Conservation (phyloP, 2,329 filamentous ascomycete genomes). For the Diaporthe sp. region DNA sequence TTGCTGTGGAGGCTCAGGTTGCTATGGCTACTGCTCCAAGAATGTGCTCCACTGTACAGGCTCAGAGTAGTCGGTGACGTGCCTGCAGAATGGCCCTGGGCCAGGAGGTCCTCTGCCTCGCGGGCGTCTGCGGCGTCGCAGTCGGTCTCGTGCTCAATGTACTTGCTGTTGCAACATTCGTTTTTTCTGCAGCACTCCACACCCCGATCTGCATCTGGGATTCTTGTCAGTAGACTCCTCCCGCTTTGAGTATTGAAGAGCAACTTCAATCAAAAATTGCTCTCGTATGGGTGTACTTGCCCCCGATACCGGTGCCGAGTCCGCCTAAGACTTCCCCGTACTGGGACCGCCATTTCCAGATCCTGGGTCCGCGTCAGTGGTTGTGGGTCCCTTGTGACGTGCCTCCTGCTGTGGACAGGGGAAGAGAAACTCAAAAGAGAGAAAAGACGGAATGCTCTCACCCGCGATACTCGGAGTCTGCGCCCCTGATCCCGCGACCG, state of each 20-base stretch:
- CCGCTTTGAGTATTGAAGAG: neutral
- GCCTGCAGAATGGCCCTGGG: slow-evolving; percentile 35
- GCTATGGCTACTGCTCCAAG: slow-evolving; percentile 41
- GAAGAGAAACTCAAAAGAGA: neutral
- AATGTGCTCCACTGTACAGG: slow-evolving; percentile 42
- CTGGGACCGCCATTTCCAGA: slow-evolving; percentile 91
- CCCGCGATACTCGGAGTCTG: slow-evolving; percentile 72
- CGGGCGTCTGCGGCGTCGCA: slow-evolving; percentile 84
- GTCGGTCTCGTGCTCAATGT: slow-evolving; percentile 87
- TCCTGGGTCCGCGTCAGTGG: slow-evolving; percentile 57
- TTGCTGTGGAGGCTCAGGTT: slow-evolving; percentile 41
- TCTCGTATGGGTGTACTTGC: slow-evolving; percentile 11
- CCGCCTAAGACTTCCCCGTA: slow-evolving; percentile 87
- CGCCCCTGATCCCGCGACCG: slow-evolving; percentile 76
- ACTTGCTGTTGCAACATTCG: slow-evolving; percentile 81
- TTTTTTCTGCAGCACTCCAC: slow-evolving; percentile 87
- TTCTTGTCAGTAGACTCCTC: neutral
- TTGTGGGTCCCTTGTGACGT: slow-evolving; percentile 24
- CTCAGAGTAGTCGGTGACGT: slow-evolving; percentile 33
- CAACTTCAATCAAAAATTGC: neutral
- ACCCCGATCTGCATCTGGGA: slow-evolving; percentile 81
- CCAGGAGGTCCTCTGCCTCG: slow-evolving; percentile 53
- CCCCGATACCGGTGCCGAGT: slow-evolving; percentile 85
- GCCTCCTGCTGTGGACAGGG: slow-evolving; percentile 7
- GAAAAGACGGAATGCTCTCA: slow-evolving; percentile 47